Conservation (phyloP, 2,329 filamentous ascomycete species). For the Cytospora piceae region DNA sequence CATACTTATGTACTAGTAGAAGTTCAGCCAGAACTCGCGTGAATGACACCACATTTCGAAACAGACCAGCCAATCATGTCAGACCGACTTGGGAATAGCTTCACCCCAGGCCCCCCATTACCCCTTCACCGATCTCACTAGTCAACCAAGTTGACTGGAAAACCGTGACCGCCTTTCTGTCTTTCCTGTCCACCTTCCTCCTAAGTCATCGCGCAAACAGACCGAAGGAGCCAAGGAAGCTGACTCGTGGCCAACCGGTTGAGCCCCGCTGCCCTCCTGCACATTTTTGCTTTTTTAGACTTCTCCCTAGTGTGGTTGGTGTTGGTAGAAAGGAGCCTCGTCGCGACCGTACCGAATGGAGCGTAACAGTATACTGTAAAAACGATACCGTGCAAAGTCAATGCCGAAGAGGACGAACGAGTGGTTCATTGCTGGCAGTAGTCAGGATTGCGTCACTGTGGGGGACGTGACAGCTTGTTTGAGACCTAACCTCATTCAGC, state of each 20-base stretch:
- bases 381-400: background rate
- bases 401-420: background rate
- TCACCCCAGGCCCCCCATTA: background rate
- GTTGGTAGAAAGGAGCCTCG: background rate
- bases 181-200: background rate
- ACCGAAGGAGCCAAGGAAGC: background rate
- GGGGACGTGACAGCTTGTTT: background rate
- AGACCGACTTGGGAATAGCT: background rate
- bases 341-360: background rate
- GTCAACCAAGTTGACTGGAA: background rate
- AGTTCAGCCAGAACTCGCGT: background rate
- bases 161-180: background rate
- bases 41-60: background rate
- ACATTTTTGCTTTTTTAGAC: background rate
- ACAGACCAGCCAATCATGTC: background rate
- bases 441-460: conserved; percentile 1
- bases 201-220: background rate
- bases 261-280: background rate
- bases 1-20: background rate
- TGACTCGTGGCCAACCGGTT: background rate
- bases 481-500: background rate
- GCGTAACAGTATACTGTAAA: background rate
- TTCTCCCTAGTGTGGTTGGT: background rate
- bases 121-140: background rate
- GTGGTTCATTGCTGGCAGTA: background rate